A percentile compares a stretch with the other conserved stretches of the same genome.
Conservation (phyloP, 176 grass and related monocot species). For the Olyra latifolia region DNA sequence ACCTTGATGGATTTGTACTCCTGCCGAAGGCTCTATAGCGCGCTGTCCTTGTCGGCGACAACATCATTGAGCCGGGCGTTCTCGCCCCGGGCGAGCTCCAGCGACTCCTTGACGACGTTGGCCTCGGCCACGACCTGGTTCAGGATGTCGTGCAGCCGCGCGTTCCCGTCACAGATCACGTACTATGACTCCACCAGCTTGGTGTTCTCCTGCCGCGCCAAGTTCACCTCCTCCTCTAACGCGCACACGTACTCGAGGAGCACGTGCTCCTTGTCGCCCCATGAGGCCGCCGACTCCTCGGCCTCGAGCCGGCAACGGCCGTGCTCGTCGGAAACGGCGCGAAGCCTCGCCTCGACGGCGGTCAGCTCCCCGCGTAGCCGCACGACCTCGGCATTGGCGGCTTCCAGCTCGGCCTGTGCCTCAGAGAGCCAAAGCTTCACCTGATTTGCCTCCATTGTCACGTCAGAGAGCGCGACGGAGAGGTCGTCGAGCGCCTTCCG, state of each 20-base stretch:
- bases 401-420: constrained; percentile 59
- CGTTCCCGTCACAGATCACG: constrained; percentile 86
- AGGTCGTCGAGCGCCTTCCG: constrained; percentile 80
- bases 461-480: constrained; percentile 70
- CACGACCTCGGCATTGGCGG: constrained; percentile 42
- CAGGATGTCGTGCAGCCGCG: constrained; percentile 71
- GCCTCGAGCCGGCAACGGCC: constrained; percentile 53
- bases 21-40: constrained; percentile 66
- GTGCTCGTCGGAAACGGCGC: constrained; percentile 32
- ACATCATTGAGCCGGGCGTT: constrained; percentile 62
- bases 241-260: constrained; percentile 77
- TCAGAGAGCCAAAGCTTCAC: constrained; percentile 55
- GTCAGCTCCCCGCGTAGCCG: constrained; percentile 29
- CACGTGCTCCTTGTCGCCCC: constrained; percentile 77
- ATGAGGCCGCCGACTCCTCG: constrained; percentile 59
- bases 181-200: constrained; percentile 78
- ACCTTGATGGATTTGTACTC: constrained; percentile 89
- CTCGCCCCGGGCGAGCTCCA: constrained; percentile 56
- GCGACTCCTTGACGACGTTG: constrained; percentile 57
- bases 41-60: constrained; percentile 59
- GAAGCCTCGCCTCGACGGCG: constrained; percentile 26
- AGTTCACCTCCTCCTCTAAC: constrained; percentile 72
- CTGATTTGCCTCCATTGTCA: constrained; percentile 69
- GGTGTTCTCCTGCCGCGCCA: constrained; percentile 58
- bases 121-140: constrained; percentile 92